Evolutionary conservation across 2,329 filamentous ascomycete species (phyloP).

Genomic region (Fusarium abutilonis): DNA sequence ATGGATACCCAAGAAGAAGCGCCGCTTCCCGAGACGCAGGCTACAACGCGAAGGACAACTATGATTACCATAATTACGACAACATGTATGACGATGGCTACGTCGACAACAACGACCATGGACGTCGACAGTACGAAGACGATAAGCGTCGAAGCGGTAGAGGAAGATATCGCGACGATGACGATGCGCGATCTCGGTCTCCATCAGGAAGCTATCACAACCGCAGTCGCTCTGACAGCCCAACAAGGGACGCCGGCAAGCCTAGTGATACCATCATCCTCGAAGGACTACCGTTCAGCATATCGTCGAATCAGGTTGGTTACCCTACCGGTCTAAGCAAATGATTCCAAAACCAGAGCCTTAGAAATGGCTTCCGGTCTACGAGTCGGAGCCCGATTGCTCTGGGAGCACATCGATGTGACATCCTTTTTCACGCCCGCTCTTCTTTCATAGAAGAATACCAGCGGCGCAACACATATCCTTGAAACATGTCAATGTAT

Average conservation of each 20-base stretch:
- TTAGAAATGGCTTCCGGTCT: conserved; percentile 10
- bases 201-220: conserved; percentile 43
- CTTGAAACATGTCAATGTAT: conserved; percentile 22
- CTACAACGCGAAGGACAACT: conserved; percentile 44
- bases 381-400: conserved; percentile 19
- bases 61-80: conserved; percentile 51
- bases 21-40: conserved; percentile 42
- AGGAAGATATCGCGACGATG: conserved; percentile 37
- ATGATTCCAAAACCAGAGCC: conserved; percentile 15
- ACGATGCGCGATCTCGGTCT: conserved; percentile 41
- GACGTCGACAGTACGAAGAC: conserved; percentile 38
- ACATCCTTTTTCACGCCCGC: conserved; percentile 2
- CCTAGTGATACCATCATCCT: conserved; percentile 65
- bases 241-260: conserved; percentile 51
- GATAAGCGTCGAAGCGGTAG: conserved; percentile 32
- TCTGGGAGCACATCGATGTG: conserved; percentile 5
- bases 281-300: conserved; percentile 61
- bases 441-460: conserved; percentile 11
- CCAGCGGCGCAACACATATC: conserved; percentile 15
- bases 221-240: conserved; percentile 50
- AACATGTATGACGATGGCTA: conserved; percentile 54
- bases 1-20: conserved; percentile 41
- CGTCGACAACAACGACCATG: conserved; percentile 43
- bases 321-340: conserved; percentile 37
- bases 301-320: conserved; percentile 63